Conservation (phyloP, 352 stramenopile species). For the Globisporangium uncinulatum region DNA sequence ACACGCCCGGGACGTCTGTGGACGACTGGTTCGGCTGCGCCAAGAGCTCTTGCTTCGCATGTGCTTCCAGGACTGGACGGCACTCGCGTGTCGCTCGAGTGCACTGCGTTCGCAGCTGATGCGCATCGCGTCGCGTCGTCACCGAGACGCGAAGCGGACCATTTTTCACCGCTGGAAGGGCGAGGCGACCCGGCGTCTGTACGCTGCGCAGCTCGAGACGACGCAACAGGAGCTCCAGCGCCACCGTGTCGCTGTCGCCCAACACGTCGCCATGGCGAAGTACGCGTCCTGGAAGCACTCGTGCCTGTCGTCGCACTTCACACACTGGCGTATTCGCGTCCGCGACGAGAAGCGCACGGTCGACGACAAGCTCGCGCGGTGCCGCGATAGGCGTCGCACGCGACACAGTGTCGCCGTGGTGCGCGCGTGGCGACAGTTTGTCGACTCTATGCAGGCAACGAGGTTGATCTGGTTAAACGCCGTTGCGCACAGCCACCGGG, state of each 20-base stretch:
- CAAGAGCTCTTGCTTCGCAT: background rate
- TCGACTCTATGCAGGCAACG: background rate
- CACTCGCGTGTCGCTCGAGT: background rate
- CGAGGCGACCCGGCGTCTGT: background rate
- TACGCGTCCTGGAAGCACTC: conserved; percentile 22
- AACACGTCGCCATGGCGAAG: conserved; percentile 18
- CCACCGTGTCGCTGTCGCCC: conserved; percentile 13
- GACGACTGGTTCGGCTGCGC: background rate
- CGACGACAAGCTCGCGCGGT: background rate
- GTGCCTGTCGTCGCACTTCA: conserved; percentile 21
- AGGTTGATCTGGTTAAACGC: background rate
- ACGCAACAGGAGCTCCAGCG: conserved; percentile 4
- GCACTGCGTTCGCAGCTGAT: background rate
- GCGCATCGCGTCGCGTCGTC: background rate
- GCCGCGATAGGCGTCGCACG: background rate
- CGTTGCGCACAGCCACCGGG: background rate
- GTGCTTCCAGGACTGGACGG: conserved; percentile 3
- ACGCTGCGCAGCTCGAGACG: background rate
- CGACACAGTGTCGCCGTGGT: background rate
- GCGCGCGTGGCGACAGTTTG: background rate
- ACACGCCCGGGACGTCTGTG: conserved; percentile 1
- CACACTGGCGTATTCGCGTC: conserved; percentile 16
- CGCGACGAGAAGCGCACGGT: background rate
- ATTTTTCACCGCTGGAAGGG: conserved; percentile 11
- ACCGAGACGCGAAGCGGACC: background rate